Base-by-base conservation (phyloP, 257 asterid genomes). In the Petunia axillaris region DNA sequence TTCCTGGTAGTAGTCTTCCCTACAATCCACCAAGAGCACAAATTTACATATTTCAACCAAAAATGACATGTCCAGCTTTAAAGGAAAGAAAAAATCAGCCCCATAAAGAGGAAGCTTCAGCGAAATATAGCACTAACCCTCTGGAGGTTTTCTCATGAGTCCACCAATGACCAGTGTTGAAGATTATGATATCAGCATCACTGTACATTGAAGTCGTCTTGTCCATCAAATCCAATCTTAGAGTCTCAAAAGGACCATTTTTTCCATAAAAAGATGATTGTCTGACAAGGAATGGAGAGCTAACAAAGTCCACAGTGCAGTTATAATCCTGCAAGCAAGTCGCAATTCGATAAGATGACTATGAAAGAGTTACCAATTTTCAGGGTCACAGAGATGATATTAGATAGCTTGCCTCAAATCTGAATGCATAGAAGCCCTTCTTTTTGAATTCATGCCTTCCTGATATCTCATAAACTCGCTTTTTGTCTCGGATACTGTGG, bases 111-210 rank as follows among this genome's bases (percentile, higher is more conserved):
- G 5, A 64, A 15, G 58, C 75, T 43, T 36, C 8, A 4, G 63
- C 44, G 16, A n/a, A 7, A 53, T 39, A 46, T 25, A 36, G 3
- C 66, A 81, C 96, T 87, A 80, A 95, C 99, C 99, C 99, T 55
- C 86, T 90, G 63, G 98, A 91, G 62, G 97, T 95, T 87, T 95
- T 95, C 83, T 95, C 99, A 77, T 95, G 99, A 85, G 99, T 95
- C 99, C 99, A 93, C 99, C 99, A 95, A 79, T 95, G 98, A 39
- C 97, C 98, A 2, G 98, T 95, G 82, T 95, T 93, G 87, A 95
- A 95, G 80, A 95, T 86, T 7, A 95, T 67, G 14, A 95, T 89
- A 83, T 95, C 97, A 0, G 99, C 99, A 82, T 93, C 99, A 25
- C 85, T 91, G 84, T 95, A 95, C 99, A 93, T 91, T 37, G 90